These are phyloP conservation scores for Dictyostelium firmibasis DNA, from an alignment of 78 protist species.

Conservation along the genomic window DNA sequence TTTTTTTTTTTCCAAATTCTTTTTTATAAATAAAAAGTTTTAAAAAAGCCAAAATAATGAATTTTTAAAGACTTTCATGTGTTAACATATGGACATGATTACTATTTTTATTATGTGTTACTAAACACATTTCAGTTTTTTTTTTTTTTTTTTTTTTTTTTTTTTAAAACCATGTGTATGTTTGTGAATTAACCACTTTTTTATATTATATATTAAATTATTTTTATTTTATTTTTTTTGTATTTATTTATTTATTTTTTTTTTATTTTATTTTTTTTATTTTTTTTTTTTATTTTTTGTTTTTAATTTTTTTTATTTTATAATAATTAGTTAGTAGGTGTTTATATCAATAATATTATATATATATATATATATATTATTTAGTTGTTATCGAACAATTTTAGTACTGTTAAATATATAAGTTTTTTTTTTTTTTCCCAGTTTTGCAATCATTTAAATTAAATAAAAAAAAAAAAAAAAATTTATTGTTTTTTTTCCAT, in stretches of 20 bases:
- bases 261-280: neutral
- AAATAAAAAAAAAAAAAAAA: no score
- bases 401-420: no score
- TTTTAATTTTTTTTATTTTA: no score
- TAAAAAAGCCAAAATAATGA: neutral
- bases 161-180: neutral
- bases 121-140: no score
- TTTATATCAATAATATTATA: neutral
- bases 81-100: neutral
- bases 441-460: no score
- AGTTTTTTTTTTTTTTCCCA: no score
- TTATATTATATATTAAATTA: neutral
- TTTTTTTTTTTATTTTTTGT: no score
- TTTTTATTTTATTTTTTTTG: neutral
- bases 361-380: no score
- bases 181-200: neutral
- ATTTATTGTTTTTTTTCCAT: no score
- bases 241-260: neutral
- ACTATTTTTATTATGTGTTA: neutral
- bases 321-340: neutral
- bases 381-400: no score
- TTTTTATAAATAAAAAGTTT: neutral
- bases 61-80: neutral
- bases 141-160: no score
- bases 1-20: neutral